Evolutionary conservation across 495 filamentous ascomycete genomes (phyloP).

Genomic region (Aspergillus affinis): DNA sequence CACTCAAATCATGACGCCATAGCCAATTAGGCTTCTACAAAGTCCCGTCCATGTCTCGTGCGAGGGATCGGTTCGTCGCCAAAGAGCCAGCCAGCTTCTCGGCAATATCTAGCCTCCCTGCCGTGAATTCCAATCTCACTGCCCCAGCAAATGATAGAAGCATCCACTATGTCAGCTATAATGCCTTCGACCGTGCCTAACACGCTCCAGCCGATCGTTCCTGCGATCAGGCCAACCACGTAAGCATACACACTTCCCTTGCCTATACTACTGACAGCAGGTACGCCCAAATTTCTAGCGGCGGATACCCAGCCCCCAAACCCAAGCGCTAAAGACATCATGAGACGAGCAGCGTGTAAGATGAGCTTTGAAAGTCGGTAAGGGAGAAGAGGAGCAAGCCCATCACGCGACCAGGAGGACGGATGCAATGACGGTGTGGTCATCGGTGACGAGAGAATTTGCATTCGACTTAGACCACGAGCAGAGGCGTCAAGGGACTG

Average conservation of each 20-base stretch:
- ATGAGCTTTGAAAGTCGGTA: constrained; percentile 91
- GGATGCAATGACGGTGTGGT: constrained; percentile 55
- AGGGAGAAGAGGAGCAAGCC: constrained; percentile 53
- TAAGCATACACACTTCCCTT: constrained; percentile 94
- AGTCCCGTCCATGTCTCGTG: constrained; percentile 1
- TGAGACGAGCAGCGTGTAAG: constrained; percentile 82
- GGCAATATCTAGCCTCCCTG: constrained; percentile 75
- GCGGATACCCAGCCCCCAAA: constrained; percentile 98
- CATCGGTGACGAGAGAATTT: constrained; percentile 64
- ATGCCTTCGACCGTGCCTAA: constrained; percentile 95
- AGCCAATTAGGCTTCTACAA: constrained; percentile 5
- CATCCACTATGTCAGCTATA: constrained; percentile 88
- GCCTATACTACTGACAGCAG: constrained; percentile 51
- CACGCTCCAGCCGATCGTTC: constrained; percentile 91
- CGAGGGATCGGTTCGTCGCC: constrained; percentile 43
- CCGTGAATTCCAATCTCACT: constrained; percentile 74
- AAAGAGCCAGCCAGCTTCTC: constrained; percentile 83
- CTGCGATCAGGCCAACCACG: constrained; percentile 86
- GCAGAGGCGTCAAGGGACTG: constrained; percentile 74
- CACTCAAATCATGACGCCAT: neutral
- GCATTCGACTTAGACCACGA: constrained; percentile 71
- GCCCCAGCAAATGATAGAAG: constrained; percentile 87
- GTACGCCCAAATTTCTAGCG: constrained; percentile 65
- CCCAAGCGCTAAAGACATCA: constrained; percentile 85
- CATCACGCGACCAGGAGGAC: constrained; percentile 34